Base-by-base conservation (phyloP, 805 yeast genomes). In the Ogataea pilisensis region DNA sequence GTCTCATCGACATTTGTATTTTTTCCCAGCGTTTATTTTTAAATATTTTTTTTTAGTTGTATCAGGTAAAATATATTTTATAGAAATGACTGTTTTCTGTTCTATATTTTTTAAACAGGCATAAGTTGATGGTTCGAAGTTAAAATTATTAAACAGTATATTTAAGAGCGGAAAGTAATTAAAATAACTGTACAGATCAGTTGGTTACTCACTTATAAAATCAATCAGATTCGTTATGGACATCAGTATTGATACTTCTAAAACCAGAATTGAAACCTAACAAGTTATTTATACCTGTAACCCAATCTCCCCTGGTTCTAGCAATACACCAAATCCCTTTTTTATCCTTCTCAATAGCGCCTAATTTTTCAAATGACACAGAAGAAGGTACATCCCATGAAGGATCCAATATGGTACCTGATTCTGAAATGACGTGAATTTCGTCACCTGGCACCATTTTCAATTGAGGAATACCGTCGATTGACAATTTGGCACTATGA, bases 251-350 rank as follows among this genome's bases (percentile, higher is more conserved):
- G 5, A 50, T 47, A 39, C 73, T 72, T 52, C 82, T 81, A 60
- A 90, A 90, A 40, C 88, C 76, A 11, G 89, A 80, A 59, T 90
- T 90, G 71, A 90, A 90, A 2, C 97, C 96, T 33, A 90, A 64
- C 43, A 90, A 70, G 51, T 86, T 90, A 55, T 90, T 91, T 41
- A 91, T 80, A 26, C 95, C 95, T 43, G 75, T 76, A 2, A 90
- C 89, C 98, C 98, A 91, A 57, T 91, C 97, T 49, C 84, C 82
- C 46, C 82, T 87, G 7, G 82, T 73, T 44, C 80, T 74, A 0
- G 95, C 86, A 3, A 91, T 82, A 63, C 97, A 90, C 81, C 93
- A 89, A 13, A 90, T 80, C 1, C 96, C 95, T 12, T 72, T 66
- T 17, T 63, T 60, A 39, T 39, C 50, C 13, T 33, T 37, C 14